Evolutionary conservation across 208 protist genomes (phyloP).

Genomic region (Crithidia brevicula): DNA sequence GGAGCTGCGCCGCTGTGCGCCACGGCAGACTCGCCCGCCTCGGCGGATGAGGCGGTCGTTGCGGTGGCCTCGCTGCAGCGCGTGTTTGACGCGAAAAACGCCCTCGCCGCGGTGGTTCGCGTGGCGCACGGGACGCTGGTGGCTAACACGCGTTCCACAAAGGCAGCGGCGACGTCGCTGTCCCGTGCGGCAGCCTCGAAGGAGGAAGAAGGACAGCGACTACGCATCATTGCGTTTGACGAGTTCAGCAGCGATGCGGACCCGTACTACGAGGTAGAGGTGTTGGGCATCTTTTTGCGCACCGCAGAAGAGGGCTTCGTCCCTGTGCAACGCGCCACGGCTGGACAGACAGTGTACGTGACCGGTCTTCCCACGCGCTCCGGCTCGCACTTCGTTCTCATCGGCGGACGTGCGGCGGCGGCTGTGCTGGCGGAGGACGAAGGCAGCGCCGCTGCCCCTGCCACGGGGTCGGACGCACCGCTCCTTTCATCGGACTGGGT

Average conservation of each 20-base stretch:
- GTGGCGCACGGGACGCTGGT: conserved; percentile 60
- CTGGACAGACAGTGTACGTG: conserved; percentile 76
- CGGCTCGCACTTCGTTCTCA: conserved; percentile 64
- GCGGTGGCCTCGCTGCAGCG: conserved; percentile 66
- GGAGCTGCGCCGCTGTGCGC: conserved; percentile 21
- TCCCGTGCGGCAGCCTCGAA: background rate
- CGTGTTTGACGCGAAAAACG: conserved; percentile 39
- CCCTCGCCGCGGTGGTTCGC: conserved; percentile 67
- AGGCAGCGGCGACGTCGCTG: background rate
- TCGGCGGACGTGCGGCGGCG: conserved; percentile 51
- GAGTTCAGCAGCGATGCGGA: conserved; percentile 74
- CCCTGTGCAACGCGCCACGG: conserved; percentile 45
- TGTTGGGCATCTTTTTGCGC: conserved; percentile 50
- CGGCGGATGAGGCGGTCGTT: conserved; percentile 26
- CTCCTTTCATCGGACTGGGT: conserved; percentile 44
- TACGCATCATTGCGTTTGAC: conserved; percentile 58
- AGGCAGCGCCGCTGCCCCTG: conserved; percentile 12
- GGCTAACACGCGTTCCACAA: background rate
- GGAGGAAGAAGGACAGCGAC: background rate
- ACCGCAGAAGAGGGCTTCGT: conserved; percentile 60
- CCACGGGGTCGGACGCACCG: background rate
- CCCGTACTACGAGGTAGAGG: conserved; percentile 54
- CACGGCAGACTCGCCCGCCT: background rate
- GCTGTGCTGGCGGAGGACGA: conserved; percentile 41
- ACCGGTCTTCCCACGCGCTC: conserved; percentile 47